Evolutionary conservation across 441 rosid genomes (phyloP).

Genomic region (Eutrema salsugineum): DNA sequence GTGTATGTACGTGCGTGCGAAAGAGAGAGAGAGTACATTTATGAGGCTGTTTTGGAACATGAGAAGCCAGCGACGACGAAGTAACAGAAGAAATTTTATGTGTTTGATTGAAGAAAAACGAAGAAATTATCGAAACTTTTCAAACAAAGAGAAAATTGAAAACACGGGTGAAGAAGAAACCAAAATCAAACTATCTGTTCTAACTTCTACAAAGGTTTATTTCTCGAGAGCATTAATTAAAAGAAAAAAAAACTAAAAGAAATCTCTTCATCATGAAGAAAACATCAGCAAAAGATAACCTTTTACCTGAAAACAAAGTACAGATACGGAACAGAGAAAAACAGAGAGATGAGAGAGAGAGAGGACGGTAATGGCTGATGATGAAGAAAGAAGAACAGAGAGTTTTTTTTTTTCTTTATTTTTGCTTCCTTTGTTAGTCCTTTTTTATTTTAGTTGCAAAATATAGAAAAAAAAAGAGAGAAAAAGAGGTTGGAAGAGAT

Average conservation of each 20-base stretch:
- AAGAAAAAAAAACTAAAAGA: neutral
- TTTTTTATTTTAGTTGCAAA: conserved; percentile 12
- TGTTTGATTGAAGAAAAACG: neutral
- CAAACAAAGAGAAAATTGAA: neutral
- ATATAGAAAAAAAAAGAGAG: neutral
- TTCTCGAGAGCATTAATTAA: neutral
- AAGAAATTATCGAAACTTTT: neutral
- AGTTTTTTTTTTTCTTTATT: neutral
- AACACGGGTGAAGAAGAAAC: conserved; percentile 6
- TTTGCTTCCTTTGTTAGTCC: neutral
- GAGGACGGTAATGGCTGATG: conserved; percentile 12
- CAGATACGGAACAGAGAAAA: conserved; percentile 16
- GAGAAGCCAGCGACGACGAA: conserved; percentile 23
- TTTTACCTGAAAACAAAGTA: conserved; percentile 12
- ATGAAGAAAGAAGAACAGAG: conserved; percentile 25
- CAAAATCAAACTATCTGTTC: neutral
- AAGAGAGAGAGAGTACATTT: conserved; percentile 21
- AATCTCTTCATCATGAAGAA: neutral
- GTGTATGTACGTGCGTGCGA: neutral
- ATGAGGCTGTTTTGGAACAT: conserved; percentile 20
- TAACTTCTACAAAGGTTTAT: neutral
- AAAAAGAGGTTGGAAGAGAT: conserved; percentile 15
- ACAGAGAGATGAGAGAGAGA: conserved; percentile 22
- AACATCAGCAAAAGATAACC: neutral
- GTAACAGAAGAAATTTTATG: neutral